Percentiles rank a stretch among this genome's conserved stretches.
Conservation (phyloP, 202 grass and related monocot genomes). For the Setaria viridis region DNA sequence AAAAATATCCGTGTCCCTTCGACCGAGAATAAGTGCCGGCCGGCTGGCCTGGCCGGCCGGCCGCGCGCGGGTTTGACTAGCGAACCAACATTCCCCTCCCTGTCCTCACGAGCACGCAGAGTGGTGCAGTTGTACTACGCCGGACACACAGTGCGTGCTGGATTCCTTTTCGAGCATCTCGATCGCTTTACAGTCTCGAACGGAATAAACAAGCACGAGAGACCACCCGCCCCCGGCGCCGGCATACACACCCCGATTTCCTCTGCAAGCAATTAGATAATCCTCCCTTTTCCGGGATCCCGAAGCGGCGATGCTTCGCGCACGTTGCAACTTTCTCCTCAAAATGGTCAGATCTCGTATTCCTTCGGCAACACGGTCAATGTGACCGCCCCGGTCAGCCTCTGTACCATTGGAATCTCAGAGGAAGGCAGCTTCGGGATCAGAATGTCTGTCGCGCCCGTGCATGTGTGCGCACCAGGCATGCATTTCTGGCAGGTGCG, state of each 20-base stretch:
- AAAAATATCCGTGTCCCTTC: background rate
- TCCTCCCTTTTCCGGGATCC: slow-evolving; percentile 15
- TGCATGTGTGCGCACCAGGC: slow-evolving; percentile 25
- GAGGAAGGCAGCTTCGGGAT: slow-evolving; percentile 29
- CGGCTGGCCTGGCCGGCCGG: slow-evolving; percentile 26
- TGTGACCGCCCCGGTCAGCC: slow-evolving; percentile 11
- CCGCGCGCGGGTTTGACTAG: slow-evolving; percentile 36
- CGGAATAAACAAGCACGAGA: slow-evolving; percentile 23
- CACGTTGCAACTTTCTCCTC: slow-evolving; percentile 15
- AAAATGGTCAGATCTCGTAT: background rate
- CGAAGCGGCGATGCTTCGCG: background rate
- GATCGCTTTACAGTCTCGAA: slow-evolving; percentile 29
- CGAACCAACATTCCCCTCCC: slow-evolving; percentile 22
- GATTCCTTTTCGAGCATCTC: background rate
- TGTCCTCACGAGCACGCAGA: background rate
- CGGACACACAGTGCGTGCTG: slow-evolving; percentile 4
- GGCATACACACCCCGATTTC: slow-evolving; percentile 43
- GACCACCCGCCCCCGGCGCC: background rate
- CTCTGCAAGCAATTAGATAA: background rate
- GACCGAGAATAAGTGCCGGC: slow-evolving; percentile 20
- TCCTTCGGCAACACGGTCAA: slow-evolving; percentile 18
- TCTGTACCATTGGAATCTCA: slow-evolving; percentile 38
- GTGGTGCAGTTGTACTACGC: too few species aligned
- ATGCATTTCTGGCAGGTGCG: slow-evolving; percentile 35
- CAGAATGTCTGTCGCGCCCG: slow-evolving; percentile 40